Percentiles rank a stretch among this genome's conserved stretches.
Conservation (phyloP, 345 rosid species). For the Alliaria petiolata region DNA sequence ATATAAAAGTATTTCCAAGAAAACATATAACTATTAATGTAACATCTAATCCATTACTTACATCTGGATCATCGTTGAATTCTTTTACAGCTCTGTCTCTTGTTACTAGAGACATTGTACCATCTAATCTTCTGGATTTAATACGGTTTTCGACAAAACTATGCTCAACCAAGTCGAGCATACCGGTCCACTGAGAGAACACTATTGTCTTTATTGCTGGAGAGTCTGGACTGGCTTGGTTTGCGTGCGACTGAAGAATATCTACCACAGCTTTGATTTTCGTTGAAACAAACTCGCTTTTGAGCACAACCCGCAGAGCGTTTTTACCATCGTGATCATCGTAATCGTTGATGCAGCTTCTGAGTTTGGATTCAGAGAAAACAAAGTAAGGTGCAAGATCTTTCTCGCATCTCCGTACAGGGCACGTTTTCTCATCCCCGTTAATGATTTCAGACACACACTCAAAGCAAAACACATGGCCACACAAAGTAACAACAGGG, state of each 20-base stretch:
- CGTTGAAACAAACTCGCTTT: constrained; percentile 52
- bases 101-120: constrained; percentile 62
- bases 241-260: constrained; percentile 44
- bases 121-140: constrained; percentile 82
- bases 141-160: constrained; percentile 41
- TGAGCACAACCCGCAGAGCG: constrained; percentile 20
- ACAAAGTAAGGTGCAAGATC: constrained; percentile 54
- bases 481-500: constrained; percentile 75
- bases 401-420: constrained; percentile 49
- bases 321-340: constrained; percentile 18
- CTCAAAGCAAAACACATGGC: constrained; percentile 80
- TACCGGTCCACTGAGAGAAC: constrained; percentile 86
- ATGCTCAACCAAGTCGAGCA: constrained; percentile 70
- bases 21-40: constrained; percentile 9
- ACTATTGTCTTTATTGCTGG: constrained; percentile 52
- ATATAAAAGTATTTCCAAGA: not conserved
- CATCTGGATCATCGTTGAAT: constrained; percentile 67
- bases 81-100: constrained; percentile 83
- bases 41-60: not conserved
- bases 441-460: constrained; percentile 61
- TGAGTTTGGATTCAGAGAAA: constrained; percentile 61
- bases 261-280: constrained; percentile 66
- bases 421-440: constrained; percentile 70
- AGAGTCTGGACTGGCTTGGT: not conserved
- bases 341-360: constrained; percentile 44